These are phyloP conservation scores for Plectosphaerella sp. DNA, from an alignment of 2,329 filamentous ascomycete genomes.

Conservation along the genomic window DNA sequence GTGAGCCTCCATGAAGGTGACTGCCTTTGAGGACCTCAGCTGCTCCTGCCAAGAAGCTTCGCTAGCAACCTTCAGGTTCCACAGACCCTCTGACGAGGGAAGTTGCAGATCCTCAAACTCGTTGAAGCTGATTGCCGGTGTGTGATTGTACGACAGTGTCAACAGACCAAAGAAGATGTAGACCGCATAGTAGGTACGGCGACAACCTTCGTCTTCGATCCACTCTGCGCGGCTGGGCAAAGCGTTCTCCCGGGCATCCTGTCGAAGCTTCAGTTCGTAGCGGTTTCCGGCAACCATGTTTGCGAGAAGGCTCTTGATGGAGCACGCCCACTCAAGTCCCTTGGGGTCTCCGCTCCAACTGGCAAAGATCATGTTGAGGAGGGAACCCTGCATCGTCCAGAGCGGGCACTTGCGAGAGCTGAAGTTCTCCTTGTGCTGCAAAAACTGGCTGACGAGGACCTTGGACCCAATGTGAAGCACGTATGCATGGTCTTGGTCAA, in stretches of 20 bases:
- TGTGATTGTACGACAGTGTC: conserved; percentile 96
- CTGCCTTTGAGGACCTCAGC: conserved; percentile 63
- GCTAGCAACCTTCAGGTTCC: conserved; percentile 79
- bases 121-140: conserved; percentile 95
- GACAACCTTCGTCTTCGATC: conserved; percentile 95
- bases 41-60: conserved; percentile 82
- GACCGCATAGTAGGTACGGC: conserved; percentile 95
- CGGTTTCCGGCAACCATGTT: conserved; percentile 98
- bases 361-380: conserved; percentile 98
- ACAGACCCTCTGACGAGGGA: conserved; percentile 88
- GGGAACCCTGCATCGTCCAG: conserved; percentile 96
- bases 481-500: conserved; percentile 95
- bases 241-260: conserved; percentile 75
- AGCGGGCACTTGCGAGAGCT: conserved; percentile 95
- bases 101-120: conserved; percentile 92
- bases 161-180: conserved; percentile 98
- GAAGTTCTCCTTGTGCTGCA: conserved; percentile 98
- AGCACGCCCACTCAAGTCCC: conserved; percentile 96
- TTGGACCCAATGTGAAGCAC: conserved; percentile 97
- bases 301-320: conserved; percentile 94
- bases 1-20: conserved; percentile 91
- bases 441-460: conserved; percentile 91
- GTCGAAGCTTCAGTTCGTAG: conserved; percentile 91
- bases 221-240: conserved; percentile 81
- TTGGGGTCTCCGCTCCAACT: conserved; percentile 99